Evolutionary conservation across 208 protist species (phyloP).

Genomic region (Wallacemonas sp.): DNA sequence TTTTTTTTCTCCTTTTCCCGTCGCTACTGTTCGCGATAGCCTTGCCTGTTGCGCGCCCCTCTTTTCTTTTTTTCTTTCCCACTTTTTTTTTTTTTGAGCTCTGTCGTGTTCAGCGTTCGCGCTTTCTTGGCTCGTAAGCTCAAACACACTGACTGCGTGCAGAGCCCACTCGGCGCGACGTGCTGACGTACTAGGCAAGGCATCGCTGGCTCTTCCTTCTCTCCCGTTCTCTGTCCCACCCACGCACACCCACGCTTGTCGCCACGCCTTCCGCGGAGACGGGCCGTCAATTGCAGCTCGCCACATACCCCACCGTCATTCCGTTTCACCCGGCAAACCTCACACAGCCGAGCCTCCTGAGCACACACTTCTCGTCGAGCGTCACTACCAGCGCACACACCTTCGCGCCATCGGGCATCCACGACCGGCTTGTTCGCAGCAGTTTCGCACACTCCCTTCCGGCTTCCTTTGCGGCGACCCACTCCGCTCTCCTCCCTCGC

Average conservation of each 20-base stretch:
- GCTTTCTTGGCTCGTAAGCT: neutral
- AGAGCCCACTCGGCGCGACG: no score
- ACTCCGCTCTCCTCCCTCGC: no score
- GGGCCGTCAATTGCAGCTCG: neutral
- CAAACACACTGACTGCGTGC: neutral
- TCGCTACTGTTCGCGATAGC: neutral
- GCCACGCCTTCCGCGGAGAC: neutral
- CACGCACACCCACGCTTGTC: neutral
- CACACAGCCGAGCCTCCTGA: no score
- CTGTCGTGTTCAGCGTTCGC: neutral
- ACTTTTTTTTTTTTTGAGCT: slow-evolving; percentile 1
- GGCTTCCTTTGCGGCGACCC: no score
- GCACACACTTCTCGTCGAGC: no score
- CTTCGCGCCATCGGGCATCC: no score
- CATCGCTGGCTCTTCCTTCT: neutral
- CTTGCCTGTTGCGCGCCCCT: neutral
- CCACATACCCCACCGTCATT: no score
- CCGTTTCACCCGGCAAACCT: no score
- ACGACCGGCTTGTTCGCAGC: no score
- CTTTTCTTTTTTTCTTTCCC: neutral
- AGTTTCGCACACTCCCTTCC: no score
- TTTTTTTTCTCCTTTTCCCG: slow-evolving; percentile 16
- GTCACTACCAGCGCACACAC: no score
- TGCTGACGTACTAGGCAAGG: no score
- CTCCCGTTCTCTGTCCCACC: neutral